Percentiles rank a stretch among this genome's conserved stretches.
Conservation (phyloP, 345 rosid species). For the Gossypium herbaceum region DNA sequence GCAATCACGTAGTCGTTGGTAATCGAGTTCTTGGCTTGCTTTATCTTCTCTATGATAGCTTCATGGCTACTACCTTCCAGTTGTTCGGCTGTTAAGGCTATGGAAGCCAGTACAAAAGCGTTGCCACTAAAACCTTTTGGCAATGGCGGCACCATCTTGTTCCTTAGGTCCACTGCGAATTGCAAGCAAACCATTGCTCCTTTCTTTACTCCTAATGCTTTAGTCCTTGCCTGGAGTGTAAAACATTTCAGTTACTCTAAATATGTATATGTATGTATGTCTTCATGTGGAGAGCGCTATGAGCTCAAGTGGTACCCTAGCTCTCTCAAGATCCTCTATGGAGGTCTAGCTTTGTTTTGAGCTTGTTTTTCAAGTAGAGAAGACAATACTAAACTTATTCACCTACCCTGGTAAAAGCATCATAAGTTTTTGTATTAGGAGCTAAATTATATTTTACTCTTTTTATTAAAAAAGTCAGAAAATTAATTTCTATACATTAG, state of each 20-base stretch:
- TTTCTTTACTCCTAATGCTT: slow-evolving; percentile 35
- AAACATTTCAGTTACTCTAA: neutral
- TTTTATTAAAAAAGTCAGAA: too few relatives aligned
- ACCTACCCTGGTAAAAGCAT: too few relatives aligned
- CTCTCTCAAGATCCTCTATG: too few relatives aligned
- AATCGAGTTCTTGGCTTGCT: slow-evolving; percentile 51
- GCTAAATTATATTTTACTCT: too few relatives aligned
- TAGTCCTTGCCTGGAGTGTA: slow-evolving; percentile 54
- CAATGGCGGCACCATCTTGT: slow-evolving; percentile 42
- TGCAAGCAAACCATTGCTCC: slow-evolving; percentile 58
- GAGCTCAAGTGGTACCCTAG: too few relatives aligned
- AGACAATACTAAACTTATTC: too few relatives aligned
- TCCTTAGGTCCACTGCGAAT: slow-evolving; percentile 62
- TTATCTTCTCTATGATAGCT: slow-evolving; percentile 39
- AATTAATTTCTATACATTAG: too few relatives aligned
- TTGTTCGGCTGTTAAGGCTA: slow-evolving; percentile 43
- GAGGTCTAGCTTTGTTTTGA: too few relatives aligned
- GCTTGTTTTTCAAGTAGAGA: too few relatives aligned
- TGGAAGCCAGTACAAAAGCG: slow-evolving; percentile 57
- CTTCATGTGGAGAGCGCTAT: too few relatives aligned
- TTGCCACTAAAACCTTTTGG: slow-evolving; percentile 57
- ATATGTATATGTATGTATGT: neutral
- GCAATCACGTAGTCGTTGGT: slow-evolving; percentile 43
- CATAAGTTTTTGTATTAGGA: too few relatives aligned
- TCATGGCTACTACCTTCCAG: slow-evolving; percentile 33